Conservation (phyloP, 2,329 filamentous ascomycete species). For the Septoria petroselini region DNA sequence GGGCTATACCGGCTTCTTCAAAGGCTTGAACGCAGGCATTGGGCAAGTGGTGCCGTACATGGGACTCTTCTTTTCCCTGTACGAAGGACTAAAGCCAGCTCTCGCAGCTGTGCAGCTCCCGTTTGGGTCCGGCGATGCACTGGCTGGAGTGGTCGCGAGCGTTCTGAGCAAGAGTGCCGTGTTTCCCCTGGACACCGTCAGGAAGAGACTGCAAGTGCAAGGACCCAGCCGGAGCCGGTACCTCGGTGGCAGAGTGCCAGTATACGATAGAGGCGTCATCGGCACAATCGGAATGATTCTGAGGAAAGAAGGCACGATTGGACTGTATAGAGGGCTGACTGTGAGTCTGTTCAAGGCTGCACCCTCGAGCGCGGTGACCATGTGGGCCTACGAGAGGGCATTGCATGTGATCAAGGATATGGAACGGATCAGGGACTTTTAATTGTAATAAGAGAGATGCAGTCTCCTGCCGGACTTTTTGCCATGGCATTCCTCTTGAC, state of each 20-base stretch:
- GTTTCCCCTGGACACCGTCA: constrained; percentile 87
- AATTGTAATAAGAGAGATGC: no score
- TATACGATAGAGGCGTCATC: constrained; percentile 66
- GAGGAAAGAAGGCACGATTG: constrained; percentile 68
- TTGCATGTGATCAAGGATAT: constrained; percentile 46
- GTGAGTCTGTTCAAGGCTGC: constrained; percentile 91
- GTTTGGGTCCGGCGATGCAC: constrained; percentile 73
- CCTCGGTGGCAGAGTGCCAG: constrained; percentile 74
- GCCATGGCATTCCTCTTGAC: no score
- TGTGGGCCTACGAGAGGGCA: constrained; percentile 88
- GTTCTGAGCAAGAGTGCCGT: constrained; percentile 82
- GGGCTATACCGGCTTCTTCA: constrained; percentile 78
- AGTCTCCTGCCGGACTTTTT: no score
- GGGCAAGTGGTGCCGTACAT: constrained; percentile 93
- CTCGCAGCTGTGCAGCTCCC: constrained; percentile 52
- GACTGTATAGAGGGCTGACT: constrained; percentile 81
- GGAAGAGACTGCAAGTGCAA: constrained; percentile 93
- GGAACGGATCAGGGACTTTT: neutral
- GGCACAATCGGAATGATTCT: constrained; percentile 67
- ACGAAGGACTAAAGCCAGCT: constrained; percentile 65
- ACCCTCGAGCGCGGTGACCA: constrained; percentile 85
- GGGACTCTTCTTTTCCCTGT: constrained; percentile 90
- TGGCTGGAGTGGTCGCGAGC: constrained; percentile 75
- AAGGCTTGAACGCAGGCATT: constrained; percentile 75
- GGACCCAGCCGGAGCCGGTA: constrained; percentile 78